Base-by-base conservation (phyloP, 768 basidiomycete genomes). In the Dioszegia aurantiaca region DNA sequence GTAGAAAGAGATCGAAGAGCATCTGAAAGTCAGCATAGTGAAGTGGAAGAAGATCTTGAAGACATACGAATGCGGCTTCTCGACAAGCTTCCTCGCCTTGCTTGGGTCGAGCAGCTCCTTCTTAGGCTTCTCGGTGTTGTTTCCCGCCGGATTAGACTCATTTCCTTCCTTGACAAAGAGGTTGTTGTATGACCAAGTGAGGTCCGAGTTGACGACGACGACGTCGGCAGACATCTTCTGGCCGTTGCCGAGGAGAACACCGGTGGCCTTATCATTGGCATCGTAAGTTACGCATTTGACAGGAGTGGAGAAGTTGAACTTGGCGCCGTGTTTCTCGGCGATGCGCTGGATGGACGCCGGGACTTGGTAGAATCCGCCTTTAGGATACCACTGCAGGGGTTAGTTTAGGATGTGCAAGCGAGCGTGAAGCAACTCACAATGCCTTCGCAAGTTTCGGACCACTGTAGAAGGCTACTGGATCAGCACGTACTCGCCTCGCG, bases 1-100 rank as follows among this genome's bases (percentile, higher is more conserved):
- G 66, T 80, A 80, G 62, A 80, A 79, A 24, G 75, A 77, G 55
- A 80, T 79, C 5, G 71, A 73, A 2, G 78, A 79, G 68, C 79
- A 80, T 8, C 73, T 75, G 9, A 12, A 12, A 10, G 19, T 26
- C n/a, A n/a, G n/a, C n/a, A n/a, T n/a, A n/a, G n/a, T n/a, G n/a
- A n/a, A n/a, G n/a, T n/a, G n/a, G n/a, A n/a, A n/a, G n/a, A n/a
- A n/a, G n/a, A n/a, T n/a, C n/a, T n/a, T n/a, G 16, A 17, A 6
- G 24, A 60, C 69, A 59, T 36, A 68, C 62, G 70, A 72, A 55
- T 75, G 74, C 10, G 69, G 70, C 52, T 73, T 75, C 21, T 62
- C 63, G 19, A 62, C 36, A 41, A 75, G 45, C 27, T 59, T 59
- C 10, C 64, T 64, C 0, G 74, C 74, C 47, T 70, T 48, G 33